Evolutionary conservation across 495 filamentous ascomycete genomes (phyloP).

Genomic region (Alectoria sarmentosa): DNA sequence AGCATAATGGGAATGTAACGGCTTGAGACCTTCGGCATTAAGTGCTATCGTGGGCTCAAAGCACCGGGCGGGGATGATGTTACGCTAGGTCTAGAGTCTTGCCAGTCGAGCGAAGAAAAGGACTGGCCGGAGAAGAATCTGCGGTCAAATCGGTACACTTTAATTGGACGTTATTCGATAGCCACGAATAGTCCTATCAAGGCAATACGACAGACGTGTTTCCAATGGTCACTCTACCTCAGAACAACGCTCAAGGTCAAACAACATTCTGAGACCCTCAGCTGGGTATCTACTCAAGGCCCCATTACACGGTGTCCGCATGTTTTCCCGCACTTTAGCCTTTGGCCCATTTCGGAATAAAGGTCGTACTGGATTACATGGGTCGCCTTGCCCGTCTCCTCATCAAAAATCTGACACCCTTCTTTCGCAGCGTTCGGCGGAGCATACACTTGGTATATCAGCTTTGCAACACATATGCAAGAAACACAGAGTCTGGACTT

Average conservation of each 20-base stretch:
- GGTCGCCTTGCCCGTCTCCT: constrained; percentile 60
- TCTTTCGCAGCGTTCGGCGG: constrained; percentile 76
- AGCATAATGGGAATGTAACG: background rate
- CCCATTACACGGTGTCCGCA: background rate
- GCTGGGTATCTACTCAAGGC: background rate
- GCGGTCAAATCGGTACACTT: background rate
- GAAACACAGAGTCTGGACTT: constrained; percentile 31
- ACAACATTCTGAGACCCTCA: background rate
- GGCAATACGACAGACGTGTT: background rate
- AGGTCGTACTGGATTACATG: constrained; percentile 61
- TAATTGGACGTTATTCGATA: background rate
- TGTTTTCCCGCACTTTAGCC: background rate
- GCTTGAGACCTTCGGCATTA: background rate
- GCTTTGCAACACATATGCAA: constrained; percentile 21
- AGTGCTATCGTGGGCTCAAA: background rate
- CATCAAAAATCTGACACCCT: constrained; percentile 68
- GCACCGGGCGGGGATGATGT: background rate
- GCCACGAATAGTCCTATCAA: background rate
- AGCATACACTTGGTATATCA: constrained; percentile 61
- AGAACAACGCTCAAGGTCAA: background rate
- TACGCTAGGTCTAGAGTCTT: background rate
- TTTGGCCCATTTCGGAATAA: constrained; percentile 41
- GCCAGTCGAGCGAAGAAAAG: background rate
- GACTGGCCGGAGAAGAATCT: background rate
- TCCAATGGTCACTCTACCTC: background rate